phyloP scores from a whole-genome alignment of 441 rosid genomes.

The Rhodomyrtus psidioides region DNA sequence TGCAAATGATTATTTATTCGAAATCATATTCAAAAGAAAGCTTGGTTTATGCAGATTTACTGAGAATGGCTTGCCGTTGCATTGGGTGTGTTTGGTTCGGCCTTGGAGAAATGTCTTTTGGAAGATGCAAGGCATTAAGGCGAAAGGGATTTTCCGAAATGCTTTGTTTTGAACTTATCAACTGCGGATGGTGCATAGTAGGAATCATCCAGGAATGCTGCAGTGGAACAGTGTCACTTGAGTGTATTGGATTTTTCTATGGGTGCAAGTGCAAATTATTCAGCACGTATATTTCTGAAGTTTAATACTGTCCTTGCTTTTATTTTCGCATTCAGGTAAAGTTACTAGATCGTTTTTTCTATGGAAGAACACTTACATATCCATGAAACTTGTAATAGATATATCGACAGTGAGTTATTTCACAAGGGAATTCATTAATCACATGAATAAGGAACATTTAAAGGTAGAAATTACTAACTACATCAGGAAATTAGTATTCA shows the following conservation, averaged over 20 bases:
- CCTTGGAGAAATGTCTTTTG: too few relatives aligned
- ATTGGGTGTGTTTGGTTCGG: too few relatives aligned
- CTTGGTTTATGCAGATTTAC: too few relatives aligned
- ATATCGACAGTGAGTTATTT: too few relatives aligned
- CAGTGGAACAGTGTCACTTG: not conserved
- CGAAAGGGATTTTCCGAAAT: too few relatives aligned
- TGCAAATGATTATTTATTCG: not conserved
- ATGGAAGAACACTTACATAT: rapidly evolving
- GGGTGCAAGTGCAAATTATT: not conserved
- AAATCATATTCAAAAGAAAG: too few relatives aligned
- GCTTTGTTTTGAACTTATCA: too few relatives aligned
- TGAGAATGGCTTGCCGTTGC: too few relatives aligned
- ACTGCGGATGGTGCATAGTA: too few relatives aligned
- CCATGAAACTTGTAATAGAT: not conserved
- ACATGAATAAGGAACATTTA: not conserved
- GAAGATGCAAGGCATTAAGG: too few relatives aligned
- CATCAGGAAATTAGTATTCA: not conserved
- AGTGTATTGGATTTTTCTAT: not conserved
- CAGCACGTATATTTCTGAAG: not conserved
- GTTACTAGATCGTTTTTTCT: not conserved
- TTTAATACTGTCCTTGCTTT: not conserved
- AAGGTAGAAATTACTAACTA: not conserved
- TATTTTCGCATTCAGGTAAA: not conserved
- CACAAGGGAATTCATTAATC: not conserved
- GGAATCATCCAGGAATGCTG: too few relatives aligned